A percentile compares a stretch with the other conserved stretches of the same genome.
Evolutionary conservation across 306 rosid genomes (phyloP).

Genomic region (Cicer pinnatifidum): DNA sequence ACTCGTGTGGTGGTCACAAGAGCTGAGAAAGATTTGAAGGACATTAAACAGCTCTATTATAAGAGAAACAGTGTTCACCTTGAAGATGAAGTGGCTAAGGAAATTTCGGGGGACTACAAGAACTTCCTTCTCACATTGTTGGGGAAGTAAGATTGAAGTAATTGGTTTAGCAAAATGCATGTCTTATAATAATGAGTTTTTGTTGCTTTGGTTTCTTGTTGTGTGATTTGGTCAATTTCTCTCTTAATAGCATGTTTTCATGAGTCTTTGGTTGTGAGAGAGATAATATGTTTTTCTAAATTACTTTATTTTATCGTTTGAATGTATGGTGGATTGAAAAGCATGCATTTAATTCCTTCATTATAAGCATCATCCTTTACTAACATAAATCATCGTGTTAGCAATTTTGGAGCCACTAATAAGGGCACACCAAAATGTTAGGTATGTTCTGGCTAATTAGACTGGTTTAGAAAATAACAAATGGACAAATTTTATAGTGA

Average conservation of each 20-base stretch:
- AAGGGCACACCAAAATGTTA: too few species aligned
- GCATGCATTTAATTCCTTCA: not conserved
- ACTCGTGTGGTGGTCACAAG: constrained; percentile 75
- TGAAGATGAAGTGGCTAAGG: constrained; percentile 71
- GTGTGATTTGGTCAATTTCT: constrained; percentile 17
- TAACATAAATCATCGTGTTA: too few species aligned
- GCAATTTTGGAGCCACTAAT: too few species aligned
- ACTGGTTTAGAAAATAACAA: too few species aligned
- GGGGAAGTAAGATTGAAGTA: constrained; percentile 56
- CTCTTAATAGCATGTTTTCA: not conserved
- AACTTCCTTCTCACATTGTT: constrained; percentile 69
- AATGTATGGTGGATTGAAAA: not conserved
- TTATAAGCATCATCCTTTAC: too few species aligned
- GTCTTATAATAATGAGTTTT: constrained; percentile 28
- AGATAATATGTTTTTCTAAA: constrained; percentile 9
- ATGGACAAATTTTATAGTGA: too few species aligned
- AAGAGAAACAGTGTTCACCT: constrained; percentile 57
- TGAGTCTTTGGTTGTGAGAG: not conserved
- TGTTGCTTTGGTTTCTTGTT: constrained; percentile 24
- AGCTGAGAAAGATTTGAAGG: constrained; percentile 59
- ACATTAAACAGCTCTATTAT: constrained; percentile 66
- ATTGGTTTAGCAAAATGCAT: constrained; percentile 12
- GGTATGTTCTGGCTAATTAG: too few species aligned
- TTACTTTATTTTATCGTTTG: not conserved
- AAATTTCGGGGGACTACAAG: constrained; percentile 73